Evolutionary conservation across 164 flowering plant genomes (phyloP), one percentile per base, ranked within the genome.

Genomic region (Chimonanthus praecox): DNA sequence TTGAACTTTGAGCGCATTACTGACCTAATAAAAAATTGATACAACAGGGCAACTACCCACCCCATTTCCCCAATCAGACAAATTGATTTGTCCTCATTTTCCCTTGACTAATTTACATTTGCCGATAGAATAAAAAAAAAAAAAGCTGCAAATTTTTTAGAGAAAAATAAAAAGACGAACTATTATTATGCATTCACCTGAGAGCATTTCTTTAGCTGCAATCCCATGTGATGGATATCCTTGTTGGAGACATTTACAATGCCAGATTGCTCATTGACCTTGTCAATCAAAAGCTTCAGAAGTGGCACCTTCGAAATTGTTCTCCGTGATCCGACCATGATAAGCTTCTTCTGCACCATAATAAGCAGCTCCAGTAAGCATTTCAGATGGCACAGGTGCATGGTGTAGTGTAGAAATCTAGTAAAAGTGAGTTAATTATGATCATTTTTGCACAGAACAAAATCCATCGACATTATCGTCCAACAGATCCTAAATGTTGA

Each of bases 301-400:
- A 94, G 67, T 7, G 98, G 98, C 76, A 94, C 94, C 70, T 71
- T 87, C n/a, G 95, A 86, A 61, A 96, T 92, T 15, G 97, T 96
- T 77, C 67, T 78, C 66, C 91, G 78, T 45, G 99, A 96, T 3
- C 99, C 99, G 67, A 96, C 97, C 97, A 96, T 86, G 33, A 96
- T 88, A 83, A 96, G 77, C 87, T 94, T 96, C 81, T 92, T 96
- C 99, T 96, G 91, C 78, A 75, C 7, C 16, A 66, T 9, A 67
- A 60, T 5, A 65, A 54, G 13, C 71, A 48, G 61, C 70, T 47
- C 9, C 43, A 47, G n/a, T 54, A 33, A 45, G 49, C 45, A 9
- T 45, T 45, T 65, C 68, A 65, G 45, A 43, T 45, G 45, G 16
- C 48, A 43, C 45, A 7, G 21, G 21, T 20, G 21, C 21, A 20